phyloP scores from a whole-genome alignment of 805 yeast species.

The Metschnikowia amazonensis region DNA sequence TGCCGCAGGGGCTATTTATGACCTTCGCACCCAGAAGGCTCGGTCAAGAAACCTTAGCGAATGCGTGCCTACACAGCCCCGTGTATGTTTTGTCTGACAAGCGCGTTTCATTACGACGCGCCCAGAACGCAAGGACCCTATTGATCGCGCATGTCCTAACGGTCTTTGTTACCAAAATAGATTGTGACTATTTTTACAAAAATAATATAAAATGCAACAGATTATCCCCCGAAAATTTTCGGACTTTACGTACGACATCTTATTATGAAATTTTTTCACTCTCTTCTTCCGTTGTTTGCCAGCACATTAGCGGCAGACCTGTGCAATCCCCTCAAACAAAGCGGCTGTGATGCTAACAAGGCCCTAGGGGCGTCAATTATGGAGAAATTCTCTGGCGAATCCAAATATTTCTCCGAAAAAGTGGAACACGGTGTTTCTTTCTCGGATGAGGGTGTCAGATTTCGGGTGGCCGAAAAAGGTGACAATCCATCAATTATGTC shows the following conservation, averaged over 20 bases:
- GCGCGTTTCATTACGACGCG: conserved; percentile 2
- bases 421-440: conserved; percentile 38
- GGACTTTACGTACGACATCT: not conserved
- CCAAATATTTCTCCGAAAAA: conserved; percentile 24
- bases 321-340: conserved; percentile 11
- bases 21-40: not conserved
- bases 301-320: conserved; percentile 1
- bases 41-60: not conserved
- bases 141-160: not conserved
- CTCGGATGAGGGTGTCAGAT: conserved; percentile 53
- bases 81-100: not conserved
- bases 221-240: not conserved
- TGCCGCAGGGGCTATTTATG: not conserved
- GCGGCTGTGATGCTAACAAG: conserved; percentile 8
- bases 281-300: not conserved
- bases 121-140: not conserved
- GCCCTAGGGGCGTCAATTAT: conserved; percentile 12
- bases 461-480: conserved; percentile 57
- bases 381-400: conserved; percentile 7
- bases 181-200: not conserved
- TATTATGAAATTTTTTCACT: not conserved
- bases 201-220: not conserved
- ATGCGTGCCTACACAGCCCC: not conserved
- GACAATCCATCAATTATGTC: conserved; percentile 80
- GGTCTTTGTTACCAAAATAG: not conserved